Evolutionary conservation across 306 rosid species (phyloP).

Genomic region (Phaseolus lunatus): DNA sequence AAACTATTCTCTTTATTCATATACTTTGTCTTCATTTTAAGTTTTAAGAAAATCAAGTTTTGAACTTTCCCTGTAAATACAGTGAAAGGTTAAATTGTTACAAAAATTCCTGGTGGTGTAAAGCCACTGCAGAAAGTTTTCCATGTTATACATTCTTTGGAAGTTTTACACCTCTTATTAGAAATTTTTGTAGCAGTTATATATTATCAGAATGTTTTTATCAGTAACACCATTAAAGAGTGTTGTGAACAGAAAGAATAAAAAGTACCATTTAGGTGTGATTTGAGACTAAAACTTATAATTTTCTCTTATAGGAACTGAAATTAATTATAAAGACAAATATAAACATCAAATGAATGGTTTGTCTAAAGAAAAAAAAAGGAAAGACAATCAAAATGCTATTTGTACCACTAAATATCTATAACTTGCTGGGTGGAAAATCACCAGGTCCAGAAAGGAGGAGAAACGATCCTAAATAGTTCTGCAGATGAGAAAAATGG

Average conservation of each 20-base stretch:
- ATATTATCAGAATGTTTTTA: too few relatives aligned
- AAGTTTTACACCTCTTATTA: too few relatives aligned
- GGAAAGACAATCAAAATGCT: slow-evolving; percentile 6
- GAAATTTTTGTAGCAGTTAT: too few relatives aligned
- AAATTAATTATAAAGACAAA: too few relatives aligned
- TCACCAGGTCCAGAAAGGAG: slow-evolving; percentile 86
- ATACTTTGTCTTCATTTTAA: background rate
- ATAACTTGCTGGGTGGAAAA: slow-evolving; percentile 21
- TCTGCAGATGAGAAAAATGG: slow-evolving; percentile 49
- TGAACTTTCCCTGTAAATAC: too few relatives aligned
- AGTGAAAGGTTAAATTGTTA: too few relatives aligned
- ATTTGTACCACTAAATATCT: background rate
- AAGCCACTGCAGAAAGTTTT: background rate
- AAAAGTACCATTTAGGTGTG: background rate
- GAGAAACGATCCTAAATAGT: slow-evolving; percentile 68
- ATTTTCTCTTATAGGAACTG: background rate
- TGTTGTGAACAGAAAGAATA: too few relatives aligned
- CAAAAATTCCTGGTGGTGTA: too few relatives aligned
- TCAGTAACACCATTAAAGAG: background rate
- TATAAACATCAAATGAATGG: background rate
- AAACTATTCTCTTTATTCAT: background rate
- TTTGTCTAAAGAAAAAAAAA: background rate
- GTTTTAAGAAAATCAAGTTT: too few relatives aligned
- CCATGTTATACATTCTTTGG: background rate
- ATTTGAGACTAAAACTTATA: background rate